Evolutionary conservation across 768 basidiomycete genomes (phyloP), one percentile per base, ranked within the genome.

Genomic region (Hortiboletus campestris): DNA sequence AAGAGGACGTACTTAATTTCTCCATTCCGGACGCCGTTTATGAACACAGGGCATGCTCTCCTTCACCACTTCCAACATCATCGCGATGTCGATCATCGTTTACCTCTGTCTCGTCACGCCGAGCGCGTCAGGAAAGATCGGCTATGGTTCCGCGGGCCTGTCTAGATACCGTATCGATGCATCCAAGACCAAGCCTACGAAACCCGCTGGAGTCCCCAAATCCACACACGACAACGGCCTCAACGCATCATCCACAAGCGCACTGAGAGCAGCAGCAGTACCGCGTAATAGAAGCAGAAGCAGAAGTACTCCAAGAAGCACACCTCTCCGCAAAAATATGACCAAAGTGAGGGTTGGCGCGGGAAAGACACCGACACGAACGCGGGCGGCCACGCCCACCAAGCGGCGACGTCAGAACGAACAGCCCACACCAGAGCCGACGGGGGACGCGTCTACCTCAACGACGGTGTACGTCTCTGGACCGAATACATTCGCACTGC

Each of bases 381-480:
- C 53, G 22, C 57, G 45, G 57, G 38, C 20, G n/a, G 50, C 57
- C 39, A 57, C 64, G 4, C 59, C 62, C 0, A 66, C 64, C 22
- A 55, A 43, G 25, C 36, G 14, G 41, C 65, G 60, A n/a, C 64
- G 67, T 22, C 69, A 54, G 34, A 56, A 69, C 34, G 60, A 55
- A 7, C 56, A 62, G 19, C 78, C 77, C 0, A 78, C 77, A 2
- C 77, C 77, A 4, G 66, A 70, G 43, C 76, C 77, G 3, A 78
- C 76, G 1, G 76, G 74, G 2, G 52, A 58, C 0, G 52, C 72
- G 2, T 72, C 72, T 0, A 8, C 58, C 7, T 56, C 62, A 25
- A 77, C 74, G 6, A 78, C 75, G 1, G 72, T 78, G 28, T 73
- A 74, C 55, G 70, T 71, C 49, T 56, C 34, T 6, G 63, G 56